These are phyloP conservation scores for Desmodesmus armatus DNA, from an alignment of 139 green algal species.

Conservation along the genomic window DNA sequence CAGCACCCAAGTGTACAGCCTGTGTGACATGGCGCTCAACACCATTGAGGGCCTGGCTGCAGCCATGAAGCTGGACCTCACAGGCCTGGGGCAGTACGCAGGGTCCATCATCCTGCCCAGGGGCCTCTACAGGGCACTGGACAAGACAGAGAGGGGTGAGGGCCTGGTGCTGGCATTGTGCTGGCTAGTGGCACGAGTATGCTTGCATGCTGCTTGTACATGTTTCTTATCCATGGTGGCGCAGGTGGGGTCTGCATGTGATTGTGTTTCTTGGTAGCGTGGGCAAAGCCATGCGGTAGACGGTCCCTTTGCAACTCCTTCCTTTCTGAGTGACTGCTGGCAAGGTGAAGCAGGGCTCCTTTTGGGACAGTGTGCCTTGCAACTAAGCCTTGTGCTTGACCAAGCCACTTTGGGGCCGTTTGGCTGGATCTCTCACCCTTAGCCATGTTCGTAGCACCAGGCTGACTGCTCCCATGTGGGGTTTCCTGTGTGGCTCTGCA, in stretches of 20 bases:
- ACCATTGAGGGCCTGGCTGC: constrained; percentile 36
- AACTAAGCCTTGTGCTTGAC: too few species aligned
- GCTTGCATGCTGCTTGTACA: too few species aligned
- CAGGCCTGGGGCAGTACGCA: constrained; percentile 35
- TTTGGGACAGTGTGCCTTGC: background rate
- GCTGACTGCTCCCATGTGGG: background rate
- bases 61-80: constrained; percentile 20
- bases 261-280: too few species aligned
- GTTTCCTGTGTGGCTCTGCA: background rate
- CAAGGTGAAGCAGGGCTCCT: background rate
- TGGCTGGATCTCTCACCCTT: too few species aligned
- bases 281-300: too few species aligned
- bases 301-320: too few species aligned
- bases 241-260: too few species aligned
- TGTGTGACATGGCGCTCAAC: constrained; percentile 65
- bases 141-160: constrained; percentile 32
- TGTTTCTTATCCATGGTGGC: too few species aligned
- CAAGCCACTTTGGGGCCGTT: background rate
- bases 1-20: constrained; percentile 41
- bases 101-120: constrained; percentile 46
- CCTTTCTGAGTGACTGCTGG: too few species aligned
- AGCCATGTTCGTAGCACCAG: background rate
- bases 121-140: constrained; percentile 37
- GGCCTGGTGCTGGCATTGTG: too few species aligned
- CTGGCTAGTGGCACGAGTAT: too few species aligned